Evolutionary conservation across 352 stramenopile species (phyloP).

Genomic region (Pythium aristosporum): DNA sequence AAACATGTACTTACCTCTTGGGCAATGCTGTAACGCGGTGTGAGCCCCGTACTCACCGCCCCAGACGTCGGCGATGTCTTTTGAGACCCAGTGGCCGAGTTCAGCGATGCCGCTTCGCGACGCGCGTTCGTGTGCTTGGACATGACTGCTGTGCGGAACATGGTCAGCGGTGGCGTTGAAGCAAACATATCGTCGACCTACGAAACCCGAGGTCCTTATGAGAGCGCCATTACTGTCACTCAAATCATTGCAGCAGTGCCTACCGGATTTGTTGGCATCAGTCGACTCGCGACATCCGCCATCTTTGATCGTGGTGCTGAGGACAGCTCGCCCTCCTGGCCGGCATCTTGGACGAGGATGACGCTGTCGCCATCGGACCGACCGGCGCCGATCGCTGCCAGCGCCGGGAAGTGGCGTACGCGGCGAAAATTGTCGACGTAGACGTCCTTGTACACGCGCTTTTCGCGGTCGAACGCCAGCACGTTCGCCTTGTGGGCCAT

Average conservation of each 20-base stretch:
- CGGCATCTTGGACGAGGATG: slow-evolving; percentile 59
- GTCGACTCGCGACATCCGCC: slow-evolving; percentile 46
- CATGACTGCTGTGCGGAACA: slow-evolving; percentile 57
- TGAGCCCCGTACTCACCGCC: neutral
- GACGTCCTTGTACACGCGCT: slow-evolving; percentile 74
- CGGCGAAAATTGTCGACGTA: slow-evolving; percentile 72
- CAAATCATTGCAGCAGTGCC: neutral
- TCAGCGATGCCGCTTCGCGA: slow-evolving; percentile 6
- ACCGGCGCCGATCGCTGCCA: slow-evolving; percentile 51
- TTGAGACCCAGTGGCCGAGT: neutral
- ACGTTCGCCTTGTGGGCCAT: slow-evolving; percentile 52
- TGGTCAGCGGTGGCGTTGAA: slow-evolving; percentile 47
- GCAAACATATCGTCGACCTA: slow-evolving; percentile 66
- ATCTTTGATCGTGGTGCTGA: slow-evolving; percentile 21
- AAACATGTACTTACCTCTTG: neutral
- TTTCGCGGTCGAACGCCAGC: slow-evolving; percentile 68
- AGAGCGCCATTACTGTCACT: neutral
- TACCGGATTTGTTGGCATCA: slow-evolving; percentile 57
- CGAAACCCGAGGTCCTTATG: neutral
- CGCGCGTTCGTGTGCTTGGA: slow-evolving; percentile 69
- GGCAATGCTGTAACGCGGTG: slow-evolving; percentile 2
- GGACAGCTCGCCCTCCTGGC: neutral
- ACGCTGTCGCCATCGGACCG: slow-evolving; percentile 53
- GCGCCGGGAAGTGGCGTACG: slow-evolving; percentile 72
- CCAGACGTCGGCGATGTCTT: neutral